Percentiles rank a stretch among this genome's conserved stretches.
Conservation (phyloP, 2,329 filamentous ascomycete genomes). For the Meredithiella fracta region DNA sequence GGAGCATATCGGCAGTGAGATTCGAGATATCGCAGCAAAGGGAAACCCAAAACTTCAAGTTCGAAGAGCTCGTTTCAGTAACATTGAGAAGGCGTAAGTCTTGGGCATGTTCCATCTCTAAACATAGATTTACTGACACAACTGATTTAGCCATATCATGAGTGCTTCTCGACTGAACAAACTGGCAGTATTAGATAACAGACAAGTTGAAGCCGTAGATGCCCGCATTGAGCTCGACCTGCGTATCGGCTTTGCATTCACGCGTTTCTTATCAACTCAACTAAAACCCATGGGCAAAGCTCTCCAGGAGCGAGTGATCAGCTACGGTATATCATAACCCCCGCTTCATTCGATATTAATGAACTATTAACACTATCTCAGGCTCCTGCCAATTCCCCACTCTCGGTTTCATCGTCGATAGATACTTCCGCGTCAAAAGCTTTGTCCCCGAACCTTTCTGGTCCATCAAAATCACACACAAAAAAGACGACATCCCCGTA, state of each 20-base stretch:
- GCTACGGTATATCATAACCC: slow-evolving; percentile 50
- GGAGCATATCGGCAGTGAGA: slow-evolving; percentile 87
- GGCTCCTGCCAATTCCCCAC: slow-evolving; percentile 94
- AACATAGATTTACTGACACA: background rate
- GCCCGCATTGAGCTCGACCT: slow-evolving; percentile 86
- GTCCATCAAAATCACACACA: slow-evolving; percentile 73
- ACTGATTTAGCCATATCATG: slow-evolving; percentile 56
- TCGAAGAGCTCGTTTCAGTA: slow-evolving; percentile 82
- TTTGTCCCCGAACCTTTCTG: slow-evolving; percentile 89
- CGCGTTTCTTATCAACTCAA: slow-evolving; percentile 66
- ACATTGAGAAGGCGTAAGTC: slow-evolving; percentile 68
- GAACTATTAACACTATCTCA: slow-evolving; percentile 20
- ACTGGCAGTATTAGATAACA: slow-evolving; percentile 64
- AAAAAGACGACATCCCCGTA: slow-evolving; percentile 60
- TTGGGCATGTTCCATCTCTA: slow-evolving; percentile 7
- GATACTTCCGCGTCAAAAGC: slow-evolving; percentile 84
- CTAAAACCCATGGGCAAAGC: slow-evolving; percentile 56
- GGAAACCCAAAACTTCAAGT: slow-evolving; percentile 61
- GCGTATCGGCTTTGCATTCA: slow-evolving; percentile 83
- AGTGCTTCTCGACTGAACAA: slow-evolving; percentile 50
- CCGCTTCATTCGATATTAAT: background rate
- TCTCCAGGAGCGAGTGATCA: slow-evolving; percentile 50
- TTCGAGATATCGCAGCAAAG: slow-evolving; percentile 61
- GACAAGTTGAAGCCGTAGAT: slow-evolving; percentile 71
- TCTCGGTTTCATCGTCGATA: slow-evolving; percentile 88